phyloP scores from a whole-genome alignment of 2,329 filamentous ascomycete species.

The Ceratocystis diversiconidia region DNA sequence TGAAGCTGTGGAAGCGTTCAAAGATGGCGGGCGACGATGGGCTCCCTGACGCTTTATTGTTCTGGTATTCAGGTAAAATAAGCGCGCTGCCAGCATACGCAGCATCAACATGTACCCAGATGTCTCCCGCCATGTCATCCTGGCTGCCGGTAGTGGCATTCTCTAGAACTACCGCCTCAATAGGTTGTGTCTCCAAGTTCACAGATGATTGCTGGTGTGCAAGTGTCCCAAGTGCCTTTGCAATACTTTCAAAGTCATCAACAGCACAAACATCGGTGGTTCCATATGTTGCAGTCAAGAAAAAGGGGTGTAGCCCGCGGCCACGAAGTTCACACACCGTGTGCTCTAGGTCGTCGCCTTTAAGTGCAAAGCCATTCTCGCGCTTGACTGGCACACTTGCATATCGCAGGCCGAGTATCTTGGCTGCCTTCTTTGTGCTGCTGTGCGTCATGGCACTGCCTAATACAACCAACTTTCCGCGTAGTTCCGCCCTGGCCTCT shows the following conservation, averaged over 20 bases:
- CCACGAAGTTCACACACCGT: constrained; percentile 51
- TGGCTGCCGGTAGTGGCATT: constrained; percentile 20
- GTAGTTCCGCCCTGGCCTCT: constrained; percentile 54
- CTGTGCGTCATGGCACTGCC: constrained; percentile 70
- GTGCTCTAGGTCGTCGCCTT: constrained; percentile 43
- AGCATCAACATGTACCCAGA: constrained; percentile 91
- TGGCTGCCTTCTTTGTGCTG: constrained; percentile 72
- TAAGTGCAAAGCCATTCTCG: constrained; percentile 55
- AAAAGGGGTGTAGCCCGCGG: constrained; percentile 70
- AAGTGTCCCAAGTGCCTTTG: constrained; percentile 27
- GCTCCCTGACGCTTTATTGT: constrained; percentile 39
- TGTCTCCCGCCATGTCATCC: constrained; percentile 29
- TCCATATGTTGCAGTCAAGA: constrained; percentile 68
- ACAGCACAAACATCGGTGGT: constrained; percentile 80
- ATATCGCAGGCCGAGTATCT: constrained; percentile 74
- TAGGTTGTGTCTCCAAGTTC: not conserved
- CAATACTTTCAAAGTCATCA: constrained; percentile 64
- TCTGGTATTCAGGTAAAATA: constrained; percentile 65
- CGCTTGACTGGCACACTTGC: constrained; percentile 49
- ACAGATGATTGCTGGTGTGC: not conserved
- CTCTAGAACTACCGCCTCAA: not conserved
- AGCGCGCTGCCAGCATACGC: constrained; percentile 83
- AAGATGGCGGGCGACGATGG: constrained; percentile 35
- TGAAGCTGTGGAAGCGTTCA: constrained; percentile 66
- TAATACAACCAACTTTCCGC: constrained; percentile 54